Evolutionary conservation across 352 stramenopile species (phyloP).

Genomic region (Phytophthora fragariae): DNA sequence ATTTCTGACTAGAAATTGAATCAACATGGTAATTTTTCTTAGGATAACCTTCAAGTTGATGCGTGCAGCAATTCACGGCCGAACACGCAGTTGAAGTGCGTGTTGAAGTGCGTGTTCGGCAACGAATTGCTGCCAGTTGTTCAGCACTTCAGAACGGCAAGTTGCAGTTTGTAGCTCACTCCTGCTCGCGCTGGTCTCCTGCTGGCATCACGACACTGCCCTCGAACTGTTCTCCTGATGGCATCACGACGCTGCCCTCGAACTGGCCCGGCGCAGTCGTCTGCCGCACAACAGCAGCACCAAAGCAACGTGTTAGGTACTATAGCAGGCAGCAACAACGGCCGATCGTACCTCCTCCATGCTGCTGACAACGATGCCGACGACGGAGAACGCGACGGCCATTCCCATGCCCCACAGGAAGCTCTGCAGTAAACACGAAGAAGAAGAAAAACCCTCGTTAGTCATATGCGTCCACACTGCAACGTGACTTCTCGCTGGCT

Average conservation of each 20-base stretch:
- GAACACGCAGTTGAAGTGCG: background rate
- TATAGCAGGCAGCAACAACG: background rate
- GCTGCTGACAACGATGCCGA: slow-evolving; percentile 71
- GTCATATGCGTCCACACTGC: background rate
- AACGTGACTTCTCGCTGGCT: too few species aligned
- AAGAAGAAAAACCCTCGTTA: background rate
- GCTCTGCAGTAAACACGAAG: slow-evolving; percentile 44
- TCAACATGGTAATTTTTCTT: slow-evolving; percentile 19
- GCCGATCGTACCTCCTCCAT: slow-evolving; percentile 64
- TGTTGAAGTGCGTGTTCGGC: too few species aligned
- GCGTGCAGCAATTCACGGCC: slow-evolving; percentile 1
- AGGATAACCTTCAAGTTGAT: slow-evolving; percentile 26
- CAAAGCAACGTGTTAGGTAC: background rate
- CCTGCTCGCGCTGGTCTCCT: slow-evolving; percentile 12
- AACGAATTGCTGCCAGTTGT: background rate
- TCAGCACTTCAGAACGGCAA: too few species aligned
- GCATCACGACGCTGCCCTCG: slow-evolving; percentile 34
- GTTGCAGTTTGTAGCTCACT: slow-evolving; percentile 1
- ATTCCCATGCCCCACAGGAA: slow-evolving; percentile 86
- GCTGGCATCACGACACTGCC: too few species aligned
- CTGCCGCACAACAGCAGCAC: slow-evolving; percentile 20
- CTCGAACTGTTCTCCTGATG: background rate
- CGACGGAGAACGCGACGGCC: slow-evolving; percentile 73
- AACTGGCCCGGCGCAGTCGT: slow-evolving; percentile 30
- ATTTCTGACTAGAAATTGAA: slow-evolving; percentile 40